Evolutionary conservation across 179 eudicot genomes (phyloP), one percentile per base, ranked within the genome.

Genomic region (Nepenthes alata): DNA sequence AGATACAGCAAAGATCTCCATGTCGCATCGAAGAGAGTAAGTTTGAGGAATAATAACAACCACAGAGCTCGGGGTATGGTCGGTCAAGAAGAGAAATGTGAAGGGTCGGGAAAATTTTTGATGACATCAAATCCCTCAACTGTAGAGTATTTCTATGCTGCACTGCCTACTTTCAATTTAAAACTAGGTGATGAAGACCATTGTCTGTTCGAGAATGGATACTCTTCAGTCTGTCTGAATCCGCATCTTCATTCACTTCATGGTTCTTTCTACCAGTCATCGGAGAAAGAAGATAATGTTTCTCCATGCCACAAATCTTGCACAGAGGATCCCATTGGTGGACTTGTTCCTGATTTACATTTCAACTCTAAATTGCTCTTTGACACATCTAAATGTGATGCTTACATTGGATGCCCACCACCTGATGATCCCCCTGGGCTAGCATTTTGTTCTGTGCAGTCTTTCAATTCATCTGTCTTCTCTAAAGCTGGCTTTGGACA

Each of bases 141-240:
- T 60, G 13, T 62, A 15, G 71, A 48, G 48, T 71, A 70, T 45
- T 72, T 77, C 47, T 61, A 55, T 57, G 49, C 52, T 49, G 62
- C 75, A 34, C 58, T 25, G 60, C 5, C 62, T 59, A 51, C 66
- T 53, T 60, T 66, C 58, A 57, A 64, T 38, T 59, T 66, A 66
- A 61, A 66, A 37, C 55, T 59, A 11, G 55, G 13, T 47, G 54
- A 69, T 61, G 73, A 69, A 47, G 73, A 71, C 51, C 57, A 65
- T 52, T 64, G 61, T 61, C 63, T 65, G 49, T 63, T 63, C 44
- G 74, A 80, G 50, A 75, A 71, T 55, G 75, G 72, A 50, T 75
- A 69, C 67, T 65, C 57, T 9, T 59, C 73, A 37, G 68, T 37
- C 4, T 61, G 65, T 44, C 58, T 39, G 58, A 67, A 70, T 66